Evolutionary conservation across 2,329 filamentous ascomycete genomes (phyloP).

Genomic region (Pseudogymnoascus sp.): DNA sequence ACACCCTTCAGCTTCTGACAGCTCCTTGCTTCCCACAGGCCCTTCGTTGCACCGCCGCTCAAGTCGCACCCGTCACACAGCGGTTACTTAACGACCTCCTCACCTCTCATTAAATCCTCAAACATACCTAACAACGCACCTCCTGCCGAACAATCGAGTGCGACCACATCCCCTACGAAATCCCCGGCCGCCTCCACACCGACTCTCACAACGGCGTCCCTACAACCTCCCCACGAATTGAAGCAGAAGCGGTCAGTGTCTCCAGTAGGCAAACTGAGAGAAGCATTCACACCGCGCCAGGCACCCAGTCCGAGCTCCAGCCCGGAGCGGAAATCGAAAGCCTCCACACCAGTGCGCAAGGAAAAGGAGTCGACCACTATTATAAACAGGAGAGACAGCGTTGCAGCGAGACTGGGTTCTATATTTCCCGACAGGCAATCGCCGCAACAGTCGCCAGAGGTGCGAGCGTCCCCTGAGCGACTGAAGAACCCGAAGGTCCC

Average conservation of each 20-base stretch:
- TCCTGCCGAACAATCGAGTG: neutral
- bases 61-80: constrained; percentile 56
- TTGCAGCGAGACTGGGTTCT: constrained; percentile 22
- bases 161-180: constrained; percentile 27
- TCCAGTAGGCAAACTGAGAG: constrained; percentile 61
- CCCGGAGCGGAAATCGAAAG: constrained; percentile 31
- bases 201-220: constrained; percentile 29
- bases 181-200: constrained; percentile 27
- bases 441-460: constrained; percentile 10
- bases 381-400: constrained; percentile 21
- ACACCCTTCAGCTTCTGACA: neutral
- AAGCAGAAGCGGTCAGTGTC: constrained; percentile 53
- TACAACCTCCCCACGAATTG: constrained; percentile 35
- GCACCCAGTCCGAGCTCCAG: constrained; percentile 37
- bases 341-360: constrained; percentile 15
- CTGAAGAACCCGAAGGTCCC: neutral
- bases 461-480: neutral
- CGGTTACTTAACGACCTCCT: constrained; percentile 60
- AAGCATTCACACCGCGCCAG: constrained; percentile 50
- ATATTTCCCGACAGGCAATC: constrained; percentile 24
- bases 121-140: constrained; percentile 34
- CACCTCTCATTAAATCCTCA: constrained; percentile 53
- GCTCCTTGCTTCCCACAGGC: neutral
- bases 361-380: constrained; percentile 13
- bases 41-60: constrained; percentile 33